Evolutionary conservation across 78 protist species (phyloP).

Genomic region (Diacronema lutheri): DNA sequence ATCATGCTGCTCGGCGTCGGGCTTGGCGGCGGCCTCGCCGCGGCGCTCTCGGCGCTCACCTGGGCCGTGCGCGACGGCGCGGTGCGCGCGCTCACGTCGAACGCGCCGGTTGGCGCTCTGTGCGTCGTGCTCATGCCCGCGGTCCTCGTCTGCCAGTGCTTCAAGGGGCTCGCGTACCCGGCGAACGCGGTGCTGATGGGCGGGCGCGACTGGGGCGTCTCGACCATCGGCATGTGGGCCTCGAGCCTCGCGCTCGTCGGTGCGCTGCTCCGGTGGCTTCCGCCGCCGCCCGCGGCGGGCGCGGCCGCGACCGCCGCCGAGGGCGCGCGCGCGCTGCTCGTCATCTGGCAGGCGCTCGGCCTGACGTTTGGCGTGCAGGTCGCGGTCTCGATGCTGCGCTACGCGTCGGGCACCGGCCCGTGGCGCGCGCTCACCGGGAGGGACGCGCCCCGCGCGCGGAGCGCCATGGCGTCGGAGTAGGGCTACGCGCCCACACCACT

Average conservation of each 20-base stretch:
- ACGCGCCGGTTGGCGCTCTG: neutral
- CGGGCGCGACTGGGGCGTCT: constrained; percentile 9
- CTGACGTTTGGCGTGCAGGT: neutral
- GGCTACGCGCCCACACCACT: too few relatives aligned
- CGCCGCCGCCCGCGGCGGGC: neutral
- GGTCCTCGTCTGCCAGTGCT: constrained; percentile 10
- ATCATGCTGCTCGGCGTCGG: neutral
- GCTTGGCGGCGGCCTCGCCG: neutral
- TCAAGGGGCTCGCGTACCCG: constrained; percentile 34
- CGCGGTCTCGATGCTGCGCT: neutral
- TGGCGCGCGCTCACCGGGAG: neutral
- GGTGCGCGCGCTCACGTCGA: neutral
- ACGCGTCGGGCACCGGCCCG: neutral
- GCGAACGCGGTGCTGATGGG: constrained; percentile 17
- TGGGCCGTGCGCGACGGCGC: neutral
- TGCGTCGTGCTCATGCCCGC: neutral
- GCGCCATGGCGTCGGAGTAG: too few relatives aligned
- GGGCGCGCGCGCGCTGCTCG: neutral
- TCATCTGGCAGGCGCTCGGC: neutral
- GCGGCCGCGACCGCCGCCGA: neutral
- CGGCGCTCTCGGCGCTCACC: neutral
- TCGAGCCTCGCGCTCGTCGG: neutral
- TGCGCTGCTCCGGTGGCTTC: neutral
- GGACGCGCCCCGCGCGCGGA: too few relatives aligned
- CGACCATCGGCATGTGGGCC: neutral